Evolutionary conservation across 2,329 filamentous ascomycete species (phyloP).

Genomic region (Chaetoscypha palmicola): DNA sequence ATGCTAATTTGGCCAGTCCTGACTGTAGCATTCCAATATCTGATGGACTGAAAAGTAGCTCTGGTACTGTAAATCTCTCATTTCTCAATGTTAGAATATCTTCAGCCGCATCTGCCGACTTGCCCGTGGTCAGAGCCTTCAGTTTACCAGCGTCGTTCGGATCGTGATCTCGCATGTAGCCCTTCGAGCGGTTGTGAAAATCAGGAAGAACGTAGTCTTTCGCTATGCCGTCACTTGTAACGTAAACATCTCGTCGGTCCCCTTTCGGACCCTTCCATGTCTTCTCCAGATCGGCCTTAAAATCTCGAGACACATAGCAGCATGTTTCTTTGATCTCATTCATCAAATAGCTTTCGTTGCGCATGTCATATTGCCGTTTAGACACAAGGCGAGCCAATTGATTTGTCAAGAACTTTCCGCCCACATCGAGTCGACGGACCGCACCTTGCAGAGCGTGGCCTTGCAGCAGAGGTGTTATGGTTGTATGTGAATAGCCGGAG

Average conservation of each 20-base stretch:
- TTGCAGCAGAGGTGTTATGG: constrained; percentile 75
- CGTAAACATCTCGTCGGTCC: constrained; percentile 44
- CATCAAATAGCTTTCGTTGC: constrained; percentile 86
- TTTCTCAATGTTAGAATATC: constrained; percentile 84
- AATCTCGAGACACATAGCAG: constrained; percentile 76
- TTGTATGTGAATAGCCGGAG: constrained; percentile 88
- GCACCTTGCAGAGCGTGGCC: constrained; percentile 75
- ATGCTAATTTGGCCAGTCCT: constrained; percentile 74
- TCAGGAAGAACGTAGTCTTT: constrained; percentile 92
- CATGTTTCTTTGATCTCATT: constrained; percentile 93
- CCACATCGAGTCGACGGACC: constrained; percentile 78
- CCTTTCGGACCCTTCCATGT: constrained; percentile 73
- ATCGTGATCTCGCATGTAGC: constrained; percentile 72
- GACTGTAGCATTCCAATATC: constrained; percentile 81
- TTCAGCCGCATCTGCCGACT: constrained; percentile 50
- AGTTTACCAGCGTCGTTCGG: constrained; percentile 50
- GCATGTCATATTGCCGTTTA: constrained; percentile 88
- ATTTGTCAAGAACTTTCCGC: constrained; percentile 90
- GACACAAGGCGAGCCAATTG: constrained; percentile 86
- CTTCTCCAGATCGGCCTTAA: constrained; percentile 68
- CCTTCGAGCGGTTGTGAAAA: constrained; percentile 52
- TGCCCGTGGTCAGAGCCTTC: constrained; percentile 36
- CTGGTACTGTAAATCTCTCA: constrained; percentile 84
- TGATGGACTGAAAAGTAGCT: constrained; percentile 78
- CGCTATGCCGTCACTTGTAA: constrained; percentile 52